Percentiles rank a stretch among this genome's conserved stretches.
These are phyloP conservation scores for Irpex sp. DNA, from an alignment of 1,284 basidiomycete genomes.

Conservation along the genomic window DNA sequence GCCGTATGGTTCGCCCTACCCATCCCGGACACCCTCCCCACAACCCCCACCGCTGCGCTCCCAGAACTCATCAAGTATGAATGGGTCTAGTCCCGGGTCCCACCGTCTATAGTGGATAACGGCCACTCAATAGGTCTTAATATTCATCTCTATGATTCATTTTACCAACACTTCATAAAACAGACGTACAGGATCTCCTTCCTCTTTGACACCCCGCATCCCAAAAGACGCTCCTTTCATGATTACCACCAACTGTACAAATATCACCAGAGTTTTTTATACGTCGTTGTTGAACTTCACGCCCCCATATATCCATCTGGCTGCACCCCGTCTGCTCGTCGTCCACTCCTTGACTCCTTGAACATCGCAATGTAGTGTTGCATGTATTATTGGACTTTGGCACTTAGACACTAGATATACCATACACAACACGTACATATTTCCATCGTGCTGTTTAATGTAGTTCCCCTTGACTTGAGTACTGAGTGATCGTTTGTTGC, in stretches of 20 bases:
- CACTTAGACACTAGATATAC: not conserved
- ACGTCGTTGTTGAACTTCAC: not conserved
- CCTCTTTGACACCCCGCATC: no score
- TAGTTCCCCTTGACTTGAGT: not conserved
- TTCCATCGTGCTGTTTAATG: not conserved
- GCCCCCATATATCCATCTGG: not conserved
- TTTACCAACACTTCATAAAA: no score
- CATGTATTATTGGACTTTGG: not conserved
- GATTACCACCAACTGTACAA: not conserved
- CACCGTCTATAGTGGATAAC: constrained; percentile 18
- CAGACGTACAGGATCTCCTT: no score
- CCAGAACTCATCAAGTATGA: constrained; percentile 13
- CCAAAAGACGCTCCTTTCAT: not conserved
- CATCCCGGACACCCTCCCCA: constrained; percentile 58
- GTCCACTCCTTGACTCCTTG: no score
- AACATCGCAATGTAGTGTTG: no score
- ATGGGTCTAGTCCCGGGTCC: constrained; percentile 1
- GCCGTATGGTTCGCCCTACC: constrained; percentile 65
- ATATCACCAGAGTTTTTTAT: not conserved
- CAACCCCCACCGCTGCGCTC: constrained; percentile 24
- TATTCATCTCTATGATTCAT: no score
- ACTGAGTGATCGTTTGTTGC: no score
- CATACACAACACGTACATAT: not conserved
- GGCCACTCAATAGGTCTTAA: not conserved
- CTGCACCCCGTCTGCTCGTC: not conserved